A percentile compares a stretch with the other conserved stretches of the same genome.
Conservation (phyloP, 805 yeast genomes). For the Pichia insulana region DNA sequence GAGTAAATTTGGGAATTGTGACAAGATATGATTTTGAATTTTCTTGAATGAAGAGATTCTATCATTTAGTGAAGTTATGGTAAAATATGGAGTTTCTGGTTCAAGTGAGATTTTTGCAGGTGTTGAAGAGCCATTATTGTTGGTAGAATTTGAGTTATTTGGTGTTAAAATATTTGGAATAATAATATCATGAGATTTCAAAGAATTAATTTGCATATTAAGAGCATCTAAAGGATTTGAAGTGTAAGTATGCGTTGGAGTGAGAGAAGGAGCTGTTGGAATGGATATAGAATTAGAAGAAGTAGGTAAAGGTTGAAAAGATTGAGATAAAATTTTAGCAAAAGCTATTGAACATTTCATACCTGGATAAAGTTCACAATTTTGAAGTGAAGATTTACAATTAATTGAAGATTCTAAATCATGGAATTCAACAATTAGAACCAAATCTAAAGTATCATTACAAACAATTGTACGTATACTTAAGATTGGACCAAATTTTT, state of each 20-base stretch:
- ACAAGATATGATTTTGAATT: constrained; percentile 2
- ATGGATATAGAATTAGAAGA: too few relatives aligned
- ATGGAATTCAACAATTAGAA: constrained; percentile 65
- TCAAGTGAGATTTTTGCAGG: neutral
- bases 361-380: constrained; percentile 76
- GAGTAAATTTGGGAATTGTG: constrained; percentile 2
- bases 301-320: neutral
- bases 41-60: constrained; percentile 16
- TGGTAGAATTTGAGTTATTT: too few relatives aligned
- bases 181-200: constrained; percentile 1
- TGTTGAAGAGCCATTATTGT: neutral
- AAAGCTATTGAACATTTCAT: constrained; percentile 69
- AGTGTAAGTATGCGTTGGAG: too few relatives aligned
- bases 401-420: constrained; percentile 67
- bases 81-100: constrained; percentile 8
- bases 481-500: constrained; percentile 52
- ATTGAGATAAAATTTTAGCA: constrained; percentile 49
- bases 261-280: too few relatives aligned
- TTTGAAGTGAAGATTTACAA: constrained; percentile 71
- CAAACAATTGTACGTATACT: constrained; percentile 52
- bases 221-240: constrained; percentile 5
- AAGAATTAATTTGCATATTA: constrained; percentile 2
- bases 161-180: constrained; percentile 3
- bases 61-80: constrained; percentile 17
- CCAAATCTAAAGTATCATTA: constrained; percentile 24